Percentiles rank a stretch among this genome's conserved stretches.
Conservation (phyloP, 2,329 filamentous ascomycete species). For the Colletotrichum lentis region DNA sequence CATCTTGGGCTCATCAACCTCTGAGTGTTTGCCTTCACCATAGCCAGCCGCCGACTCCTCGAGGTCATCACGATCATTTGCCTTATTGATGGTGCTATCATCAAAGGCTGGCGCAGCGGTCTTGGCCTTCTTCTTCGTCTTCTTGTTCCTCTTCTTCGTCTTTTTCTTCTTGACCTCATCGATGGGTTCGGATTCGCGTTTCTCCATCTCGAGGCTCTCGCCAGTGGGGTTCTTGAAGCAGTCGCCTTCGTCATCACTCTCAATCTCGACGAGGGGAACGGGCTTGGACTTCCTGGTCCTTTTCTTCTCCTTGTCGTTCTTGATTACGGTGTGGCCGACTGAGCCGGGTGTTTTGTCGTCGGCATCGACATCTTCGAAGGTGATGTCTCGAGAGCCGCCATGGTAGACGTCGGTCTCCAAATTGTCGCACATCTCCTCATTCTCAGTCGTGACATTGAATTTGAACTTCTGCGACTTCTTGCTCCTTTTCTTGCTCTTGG, state of each 20-base stretch:
- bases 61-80: neutral
- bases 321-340: neutral
- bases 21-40: too few species aligned
- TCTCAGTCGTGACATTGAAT: neutral
- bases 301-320: neutral
- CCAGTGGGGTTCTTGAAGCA: neutral
- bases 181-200: neutral
- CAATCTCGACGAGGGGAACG: neutral
- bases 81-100: neutral
- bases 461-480: neutral
- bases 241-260: neutral
- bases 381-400: neutral
- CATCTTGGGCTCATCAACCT: neutral
- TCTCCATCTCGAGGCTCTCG: neutral
- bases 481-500: neutral
- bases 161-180: neutral
- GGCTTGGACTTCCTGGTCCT: neutral
- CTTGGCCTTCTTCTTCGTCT: neutral
- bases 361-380: neutral
- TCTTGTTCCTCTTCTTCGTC: conserved; percentile 1
- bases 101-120: neutral
- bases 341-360: neutral
- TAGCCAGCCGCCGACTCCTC: neutral
- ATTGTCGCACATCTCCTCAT: too few species aligned
- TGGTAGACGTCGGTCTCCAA: neutral